Base-by-base conservation (phyloP, 1,284 basidiomycete species). In the Cryptococcus sp. region DNA sequence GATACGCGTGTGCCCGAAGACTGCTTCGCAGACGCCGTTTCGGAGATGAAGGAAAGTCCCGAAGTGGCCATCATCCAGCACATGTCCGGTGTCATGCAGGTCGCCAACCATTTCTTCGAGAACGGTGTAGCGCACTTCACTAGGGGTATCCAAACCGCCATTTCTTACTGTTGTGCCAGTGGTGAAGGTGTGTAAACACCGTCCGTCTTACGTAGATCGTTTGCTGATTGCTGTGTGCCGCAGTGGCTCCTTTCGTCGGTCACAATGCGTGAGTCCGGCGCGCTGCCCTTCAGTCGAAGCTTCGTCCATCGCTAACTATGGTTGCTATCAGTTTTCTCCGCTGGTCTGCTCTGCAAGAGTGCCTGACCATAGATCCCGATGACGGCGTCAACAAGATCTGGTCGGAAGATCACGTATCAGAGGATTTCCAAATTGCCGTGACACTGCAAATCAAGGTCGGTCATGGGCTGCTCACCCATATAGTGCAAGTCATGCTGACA, bases 1-100 rank as follows among this genome's bases (percentile, higher is more conserved):
- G 90, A 91, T 77, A 93, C 90, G n/a, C 79, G 91, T 57, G 89
- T 93, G 0, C 90, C 90, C 3, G 87, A 88, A 75, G 91, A 92
- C 72, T 93, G 89, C 71, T 85, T 93, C 70, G 83, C 88, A 54
- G 90, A 92, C 76, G 90, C 90, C 1, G 90, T 88, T 2, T 84
- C 87, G 25, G 90, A 93, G 73, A 83, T 92, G 68, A 80, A 83
- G 3, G 86, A 88, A 73, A 85, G 83, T 62, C 89, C 88, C 3
- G 88, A 92, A 50, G 84, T 92, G 38, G 90, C 85, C 3, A 89
- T 92, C 74, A 86, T 93, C 47, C 72, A 74, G 55, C 67, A 71
- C 30, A 79, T 79, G 68, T 81, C 79, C 5, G 73, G 65, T 50
- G 76, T 77, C 54, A 90, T 92, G 88, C 87, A 91, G 74, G 90